Base-by-base conservation (phyloP, 129 eudicot species). In the Logfia minima region DNA sequence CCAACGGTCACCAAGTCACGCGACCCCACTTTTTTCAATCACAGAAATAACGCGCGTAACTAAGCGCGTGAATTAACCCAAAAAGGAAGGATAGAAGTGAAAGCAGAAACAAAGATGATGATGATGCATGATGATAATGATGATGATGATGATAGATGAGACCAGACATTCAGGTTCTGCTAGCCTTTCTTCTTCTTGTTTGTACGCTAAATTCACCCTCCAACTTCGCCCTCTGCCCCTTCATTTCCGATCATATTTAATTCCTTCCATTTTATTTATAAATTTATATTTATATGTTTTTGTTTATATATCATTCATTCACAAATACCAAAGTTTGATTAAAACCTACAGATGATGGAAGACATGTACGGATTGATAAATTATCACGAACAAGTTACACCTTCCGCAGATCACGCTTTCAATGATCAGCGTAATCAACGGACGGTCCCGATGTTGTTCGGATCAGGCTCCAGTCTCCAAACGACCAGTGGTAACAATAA, bases 151-250 rank as follows among this genome's bases (percentile, higher is more conserved):
- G 70, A 82, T 82, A 52, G 71, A 74, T 81, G 69, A 68, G 84
- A 81, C 84, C 76, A 81, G 70, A 81, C 84, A 81, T 81, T 83
- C 79, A 78, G 88, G 84, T 81, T 85, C 80, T 70, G 48, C 75
- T 62, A 29, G 9, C 18, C 77, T 53, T 74, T 80, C 75, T 75
- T 86, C 83, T 69, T 76, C 79, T 80, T 83, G 87, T 83, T 86
- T 81, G 79, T 81, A 86, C 82, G 87, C 87, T 77, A 83, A 73
- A 72, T 73, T 86, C 81, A 77, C 81, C 34, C 80, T 37, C 75
- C 55, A 68, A 43, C 43, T 79, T 18, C 82, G 41, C 81, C 76
- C 86, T 75, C 61, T 79, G 79, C 81, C 75, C 81, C 77, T 82
- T 83, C 78, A 79, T 75, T 78, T 85, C 79, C 80, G 28, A 23